A percentile compares a stretch with the other conserved stretches of the same genome.
Evolutionary conservation across 306 rosid genomes (phyloP).

Genomic region (Malus asiatica): DNA sequence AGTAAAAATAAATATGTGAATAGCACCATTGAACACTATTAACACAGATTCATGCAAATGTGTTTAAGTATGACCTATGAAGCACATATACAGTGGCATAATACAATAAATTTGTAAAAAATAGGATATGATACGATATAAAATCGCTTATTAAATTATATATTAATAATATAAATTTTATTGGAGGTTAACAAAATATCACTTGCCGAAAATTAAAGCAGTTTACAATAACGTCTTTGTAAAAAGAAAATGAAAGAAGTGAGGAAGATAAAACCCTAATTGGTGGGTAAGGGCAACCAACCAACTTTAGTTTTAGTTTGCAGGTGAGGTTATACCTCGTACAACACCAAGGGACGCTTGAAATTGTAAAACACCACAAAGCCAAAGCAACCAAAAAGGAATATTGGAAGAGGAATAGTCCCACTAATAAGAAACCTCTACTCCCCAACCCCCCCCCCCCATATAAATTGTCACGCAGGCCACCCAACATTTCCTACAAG

Average conservation of each 20-base stretch:
- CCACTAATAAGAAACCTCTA: not conserved
- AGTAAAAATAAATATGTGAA: no score
- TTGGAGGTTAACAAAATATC: no score
- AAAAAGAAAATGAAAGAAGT: not conserved
- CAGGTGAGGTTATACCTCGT: not conserved
- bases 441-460: not conserved
- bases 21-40: no score
- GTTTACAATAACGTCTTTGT: no score
- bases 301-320: not conserved
- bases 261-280: not conserved
- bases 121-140: no score
- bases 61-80: no score
- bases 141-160: no score
- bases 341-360: not conserved
- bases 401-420: not conserved
- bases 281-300: not conserved
- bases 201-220: no score
- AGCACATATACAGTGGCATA: fast-evolving
- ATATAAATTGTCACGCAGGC: not conserved
- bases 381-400: constrained; percentile 5
- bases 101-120: no score
- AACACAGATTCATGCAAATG: no score
- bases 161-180: no score
- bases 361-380: constrained; percentile 6
- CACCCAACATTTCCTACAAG: not conserved